Conservation (phyloP, 164 flowering plant species). For the Cinnamomum micranthum region DNA sequence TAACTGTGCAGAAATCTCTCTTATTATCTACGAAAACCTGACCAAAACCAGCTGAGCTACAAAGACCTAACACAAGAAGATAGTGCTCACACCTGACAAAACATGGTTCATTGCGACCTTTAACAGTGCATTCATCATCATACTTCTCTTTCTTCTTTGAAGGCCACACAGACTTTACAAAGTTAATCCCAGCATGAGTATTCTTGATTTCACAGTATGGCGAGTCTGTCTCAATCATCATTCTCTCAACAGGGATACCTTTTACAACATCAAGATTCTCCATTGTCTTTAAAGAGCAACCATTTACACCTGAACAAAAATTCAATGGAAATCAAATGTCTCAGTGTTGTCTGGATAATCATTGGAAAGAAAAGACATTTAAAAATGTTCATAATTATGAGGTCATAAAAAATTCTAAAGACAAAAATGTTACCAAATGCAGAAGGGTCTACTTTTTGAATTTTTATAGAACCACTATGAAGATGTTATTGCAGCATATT, state of each 20-base stretch:
- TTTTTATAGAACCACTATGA: background rate
- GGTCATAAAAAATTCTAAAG: background rate
- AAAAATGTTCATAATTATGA: background rate
- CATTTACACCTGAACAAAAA: conserved; percentile 77
- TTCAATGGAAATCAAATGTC: background rate
- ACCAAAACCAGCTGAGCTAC: too few relatives aligned
- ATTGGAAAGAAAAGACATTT: background rate
- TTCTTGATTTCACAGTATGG: conserved; percentile 97
- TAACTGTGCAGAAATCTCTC: too few relatives aligned
- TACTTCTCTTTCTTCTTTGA: conserved; percentile 96
- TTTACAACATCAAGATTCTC: conserved; percentile 85
- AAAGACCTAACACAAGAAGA: background rate
- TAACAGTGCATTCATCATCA: conserved; percentile 63
- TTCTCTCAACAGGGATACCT: conserved; percentile 76
- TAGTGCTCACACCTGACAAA: conserved; percentile 54
- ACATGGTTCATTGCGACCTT: conserved; percentile 98
- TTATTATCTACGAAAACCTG: too few relatives aligned
- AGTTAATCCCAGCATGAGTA: conserved; percentile 83
- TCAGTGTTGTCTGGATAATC: background rate
- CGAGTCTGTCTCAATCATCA: conserved; percentile 99
- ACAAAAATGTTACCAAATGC: background rate
- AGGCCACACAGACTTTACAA: conserved; percentile 79
- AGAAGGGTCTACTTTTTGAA: background rate
- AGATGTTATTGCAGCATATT: background rate
- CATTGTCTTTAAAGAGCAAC: conserved; percentile 83